These are phyloP conservation scores for Phytophthora quininea DNA, from an alignment of 352 stramenopile species.

Conservation along the genomic window DNA sequence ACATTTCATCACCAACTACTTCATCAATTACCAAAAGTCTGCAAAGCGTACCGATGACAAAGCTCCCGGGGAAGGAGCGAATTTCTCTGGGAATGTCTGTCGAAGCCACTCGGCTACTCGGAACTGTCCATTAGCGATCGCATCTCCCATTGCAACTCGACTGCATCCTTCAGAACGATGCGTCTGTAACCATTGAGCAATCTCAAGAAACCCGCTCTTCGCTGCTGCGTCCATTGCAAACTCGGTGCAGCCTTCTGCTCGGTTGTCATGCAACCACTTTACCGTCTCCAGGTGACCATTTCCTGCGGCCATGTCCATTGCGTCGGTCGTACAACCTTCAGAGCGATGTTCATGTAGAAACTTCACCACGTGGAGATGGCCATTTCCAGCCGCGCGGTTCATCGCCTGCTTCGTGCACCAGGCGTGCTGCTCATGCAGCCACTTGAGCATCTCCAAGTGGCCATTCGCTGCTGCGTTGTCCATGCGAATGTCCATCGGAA, in stretches of 20 bases:
- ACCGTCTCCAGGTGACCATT: constrained; percentile 27
- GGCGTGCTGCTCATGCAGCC: constrained; percentile 22
- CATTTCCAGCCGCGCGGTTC: constrained; percentile 20
- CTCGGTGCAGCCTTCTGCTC: constrained; percentile 21
- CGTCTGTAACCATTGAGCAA: constrained; percentile 35
- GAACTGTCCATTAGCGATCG: constrained; percentile 48
- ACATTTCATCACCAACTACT: background rate
- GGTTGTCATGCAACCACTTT: constrained; percentile 23
- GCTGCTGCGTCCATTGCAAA: constrained; percentile 22
- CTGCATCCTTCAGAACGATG: constrained; percentile 28
- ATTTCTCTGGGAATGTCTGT: constrained; percentile 2
- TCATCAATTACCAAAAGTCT: background rate
- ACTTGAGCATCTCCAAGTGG: constrained; percentile 34
- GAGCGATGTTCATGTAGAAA: constrained; percentile 21
- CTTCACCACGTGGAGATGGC: constrained; percentile 25
- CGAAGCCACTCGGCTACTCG: constrained; percentile 42
- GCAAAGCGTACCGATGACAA: background rate
- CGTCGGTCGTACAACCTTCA: constrained; percentile 22
- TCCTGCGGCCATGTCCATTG: constrained; percentile 18
- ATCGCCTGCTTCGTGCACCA: constrained; percentile 27
- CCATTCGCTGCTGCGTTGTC: constrained; percentile 32
- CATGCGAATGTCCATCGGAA: constrained; percentile 22
- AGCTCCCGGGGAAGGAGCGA: background rate
- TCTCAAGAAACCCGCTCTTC: constrained; percentile 20
- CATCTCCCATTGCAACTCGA: constrained; percentile 33